Evolutionary conservation across 371 early-diverging fungal genomes (phyloP), one percentile per base, ranked within the genome.

Genomic region (Conidiobolus incongruus): DNA sequence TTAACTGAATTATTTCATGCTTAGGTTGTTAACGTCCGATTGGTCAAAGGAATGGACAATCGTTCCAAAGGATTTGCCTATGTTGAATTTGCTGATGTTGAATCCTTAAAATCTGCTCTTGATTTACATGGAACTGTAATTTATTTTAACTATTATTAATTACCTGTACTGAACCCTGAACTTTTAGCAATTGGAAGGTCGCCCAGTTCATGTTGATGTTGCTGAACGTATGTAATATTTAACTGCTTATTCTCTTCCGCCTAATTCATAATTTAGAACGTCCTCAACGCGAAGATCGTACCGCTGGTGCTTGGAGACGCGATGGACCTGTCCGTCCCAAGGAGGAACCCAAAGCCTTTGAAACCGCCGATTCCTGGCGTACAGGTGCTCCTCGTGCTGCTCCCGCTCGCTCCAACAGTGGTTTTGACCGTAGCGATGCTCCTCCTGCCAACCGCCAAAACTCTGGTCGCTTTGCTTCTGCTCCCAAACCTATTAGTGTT

Each of bases 21-120:
- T 35, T 48, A 72, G 69, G 66, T 79, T 34, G 52, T 50, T 37
- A 65, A 62, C 35, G 66, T 81, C 33, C 68, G 79, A 33, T 63
- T 85, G 48, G 56, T 80, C 46, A 68, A 66, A 48, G 83, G 86
- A 53, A 72, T 63, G 44, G 70, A 70, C 43, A 81, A 73, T 35
- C 68, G 66, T 59, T 73, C 79, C 39, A 85, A 86, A 59, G 95
- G 95, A 13, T 91, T 81, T 49, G 90, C 84, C 21, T 94, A 91
- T 61, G 78, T 85, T 43, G 90, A 91, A 65, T 94, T 94, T 51
- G 76, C 72, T 11, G 77, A 76, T 44, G 45, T 75, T 17, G 87
- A 85, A 8, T 76, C 77, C 15, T 65, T 94, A 46, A 75, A 71
- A 60, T 58, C 50, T 35, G 90, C 90, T 36, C 61, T 94, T 48